Conservation (phyloP, 148 eudicot species). For the Vaccinium vitisidaea region DNA sequence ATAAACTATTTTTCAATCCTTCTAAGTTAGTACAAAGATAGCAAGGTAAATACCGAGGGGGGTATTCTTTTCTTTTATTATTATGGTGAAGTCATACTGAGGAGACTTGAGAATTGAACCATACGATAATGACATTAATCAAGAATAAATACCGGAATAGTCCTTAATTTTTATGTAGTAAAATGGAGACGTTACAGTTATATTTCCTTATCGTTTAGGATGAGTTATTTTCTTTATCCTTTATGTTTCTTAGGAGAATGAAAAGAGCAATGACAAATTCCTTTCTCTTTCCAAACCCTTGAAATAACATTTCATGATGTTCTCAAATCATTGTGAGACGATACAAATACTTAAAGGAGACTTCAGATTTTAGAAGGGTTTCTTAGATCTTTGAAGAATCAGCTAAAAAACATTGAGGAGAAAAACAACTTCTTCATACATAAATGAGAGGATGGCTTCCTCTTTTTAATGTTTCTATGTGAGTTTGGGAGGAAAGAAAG, state of each 20-base stretch:
- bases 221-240: neutral
- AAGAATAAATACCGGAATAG: neutral
- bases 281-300: neutral
- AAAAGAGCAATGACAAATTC: neutral
- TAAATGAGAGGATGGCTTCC: neutral
- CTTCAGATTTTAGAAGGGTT: neutral
- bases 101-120: neutral
- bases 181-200: neutral
- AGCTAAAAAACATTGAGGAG: neutral
- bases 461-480: neutral
- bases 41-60: neutral
- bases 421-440: neutral
- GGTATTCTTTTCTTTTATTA: neutral
- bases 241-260: neutral
- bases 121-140: neutral
- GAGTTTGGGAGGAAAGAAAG: neutral
- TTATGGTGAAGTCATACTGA: neutral
- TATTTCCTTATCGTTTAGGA: neutral
- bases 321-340: neutral
- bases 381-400: neutral
- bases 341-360: neutral
- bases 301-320: neutral
- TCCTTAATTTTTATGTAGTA: neutral
- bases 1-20: neutral
- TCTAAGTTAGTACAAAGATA: neutral